Conservation (phyloP, 2,329 filamentous ascomycete species). For the Aspergillus sp. region DNA sequence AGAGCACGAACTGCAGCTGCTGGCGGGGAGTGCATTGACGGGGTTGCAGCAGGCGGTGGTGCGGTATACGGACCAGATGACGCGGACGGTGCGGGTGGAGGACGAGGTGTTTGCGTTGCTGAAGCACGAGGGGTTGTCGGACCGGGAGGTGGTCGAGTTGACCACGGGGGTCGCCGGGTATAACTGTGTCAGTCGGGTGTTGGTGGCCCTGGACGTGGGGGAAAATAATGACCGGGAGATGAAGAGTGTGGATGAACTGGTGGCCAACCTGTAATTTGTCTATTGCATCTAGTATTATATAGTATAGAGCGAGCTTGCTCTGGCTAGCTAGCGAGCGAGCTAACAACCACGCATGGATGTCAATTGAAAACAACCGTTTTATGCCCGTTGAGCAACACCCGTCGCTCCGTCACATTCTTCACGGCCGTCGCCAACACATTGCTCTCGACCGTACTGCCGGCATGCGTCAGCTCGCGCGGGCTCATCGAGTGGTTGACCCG, state of each 20-base stretch:
- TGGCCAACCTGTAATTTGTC: slow-evolving; percentile 23
- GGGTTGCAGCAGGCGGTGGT: slow-evolving; percentile 60
- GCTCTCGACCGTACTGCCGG: slow-evolving; percentile 76
- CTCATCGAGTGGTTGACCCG: slow-evolving; percentile 69
- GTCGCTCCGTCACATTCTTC: slow-evolving; percentile 72
- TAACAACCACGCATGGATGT: no score
- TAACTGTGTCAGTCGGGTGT: slow-evolving; percentile 78
- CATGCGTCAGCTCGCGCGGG: slow-evolving; percentile 66
- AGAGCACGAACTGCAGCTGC: slow-evolving; percentile 33
- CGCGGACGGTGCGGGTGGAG: slow-evolving; percentile 57
- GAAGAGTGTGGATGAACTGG: slow-evolving; percentile 60
- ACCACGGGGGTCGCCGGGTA: slow-evolving; percentile 80
- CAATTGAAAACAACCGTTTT: slow-evolving; percentile 72
- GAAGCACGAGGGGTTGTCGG: slow-evolving; percentile 51
- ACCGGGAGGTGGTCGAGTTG: slow-evolving; percentile 72
- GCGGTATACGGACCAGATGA: slow-evolving; percentile 75
- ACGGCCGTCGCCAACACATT: slow-evolving; percentile 74
- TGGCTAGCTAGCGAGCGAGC: no score
- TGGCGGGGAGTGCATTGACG: slow-evolving; percentile 37
- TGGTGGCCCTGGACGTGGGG: slow-evolving; percentile 68
- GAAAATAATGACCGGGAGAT: slow-evolving; percentile 46
- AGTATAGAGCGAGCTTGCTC: neutral
- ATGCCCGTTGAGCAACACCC: slow-evolving; percentile 67
- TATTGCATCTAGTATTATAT: neutral
- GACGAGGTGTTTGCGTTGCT: slow-evolving; percentile 60